phyloP scores from a whole-genome alignment of 2,329 filamentous ascomycete genomes.

The Chaetomium globosum region DNA sequence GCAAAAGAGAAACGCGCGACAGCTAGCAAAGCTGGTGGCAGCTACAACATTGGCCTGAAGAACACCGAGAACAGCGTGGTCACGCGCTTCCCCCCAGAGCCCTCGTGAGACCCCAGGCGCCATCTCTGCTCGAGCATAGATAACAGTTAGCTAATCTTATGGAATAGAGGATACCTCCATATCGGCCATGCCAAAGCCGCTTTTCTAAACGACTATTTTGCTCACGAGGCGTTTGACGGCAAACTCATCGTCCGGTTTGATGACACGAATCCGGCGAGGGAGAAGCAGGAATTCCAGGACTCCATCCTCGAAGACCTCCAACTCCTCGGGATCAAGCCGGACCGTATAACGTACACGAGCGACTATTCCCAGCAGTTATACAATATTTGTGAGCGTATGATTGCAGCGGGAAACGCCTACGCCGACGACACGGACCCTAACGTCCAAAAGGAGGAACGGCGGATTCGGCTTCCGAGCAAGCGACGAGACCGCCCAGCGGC shows the following conservation, averaged over 20 bases:
- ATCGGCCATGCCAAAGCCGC: constrained; percentile 25
- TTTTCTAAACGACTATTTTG: constrained; percentile 22
- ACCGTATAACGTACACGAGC: constrained; percentile 16
- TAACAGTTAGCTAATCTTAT: not conserved
- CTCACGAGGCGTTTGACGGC: constrained; percentile 18
- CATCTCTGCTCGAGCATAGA: too few relatives aligned
- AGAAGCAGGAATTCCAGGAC: constrained; percentile 21
- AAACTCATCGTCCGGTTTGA: constrained; percentile 18
- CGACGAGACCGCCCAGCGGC: constrained; percentile 12
- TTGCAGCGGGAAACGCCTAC: constrained; percentile 18
- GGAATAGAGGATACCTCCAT: constrained; percentile 12
- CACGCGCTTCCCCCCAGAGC: constrained; percentile 18
- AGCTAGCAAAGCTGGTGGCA: constrained; percentile 20
- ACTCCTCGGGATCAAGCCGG: constrained; percentile 7
- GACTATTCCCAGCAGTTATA: constrained; percentile 21
- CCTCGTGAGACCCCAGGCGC: constrained; percentile 11
- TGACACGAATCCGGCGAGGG: constrained; percentile 15
- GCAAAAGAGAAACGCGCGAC: constrained; percentile 16
- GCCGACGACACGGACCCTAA: constrained; percentile 20
- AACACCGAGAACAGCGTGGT: constrained; percentile 18
- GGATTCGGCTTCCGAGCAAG: constrained; percentile 17
- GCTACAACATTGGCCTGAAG: constrained; percentile 23
- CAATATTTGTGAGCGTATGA: constrained; percentile 19
- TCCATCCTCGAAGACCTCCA: constrained; percentile 17
- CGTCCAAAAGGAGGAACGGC: constrained; percentile 14